Percentiles rank a stretch among this genome's conserved stretches.
Conservation (phyloP, 495 filamentous ascomycete genomes). For the Choiromyces venosus region DNA sequence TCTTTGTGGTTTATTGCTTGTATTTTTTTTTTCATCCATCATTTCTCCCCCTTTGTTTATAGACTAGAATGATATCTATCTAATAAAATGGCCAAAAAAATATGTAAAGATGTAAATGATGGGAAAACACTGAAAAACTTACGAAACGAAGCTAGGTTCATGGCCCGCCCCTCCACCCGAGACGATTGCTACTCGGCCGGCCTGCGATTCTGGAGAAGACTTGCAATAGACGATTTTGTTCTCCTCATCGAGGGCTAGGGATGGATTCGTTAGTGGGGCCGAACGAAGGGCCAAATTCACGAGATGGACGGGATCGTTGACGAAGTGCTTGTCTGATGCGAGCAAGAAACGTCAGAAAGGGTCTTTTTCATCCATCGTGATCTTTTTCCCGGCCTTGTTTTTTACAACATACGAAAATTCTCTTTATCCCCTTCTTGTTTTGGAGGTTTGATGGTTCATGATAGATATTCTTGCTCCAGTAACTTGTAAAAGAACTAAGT, state of each 20-base stretch:
- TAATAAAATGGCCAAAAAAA: not conserved
- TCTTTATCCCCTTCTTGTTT: not conserved
- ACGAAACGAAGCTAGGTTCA: conserved; percentile 80
- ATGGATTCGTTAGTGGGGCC: conserved; percentile 78
- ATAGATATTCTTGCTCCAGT: not conserved
- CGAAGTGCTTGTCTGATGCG: conserved; percentile 72
- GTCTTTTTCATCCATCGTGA: not conserved
- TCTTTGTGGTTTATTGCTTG: not conserved
- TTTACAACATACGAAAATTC: not conserved
- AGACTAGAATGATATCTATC: not conserved
- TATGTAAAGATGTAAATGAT: not conserved
- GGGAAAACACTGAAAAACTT: conserved; percentile 44
- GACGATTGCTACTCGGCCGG: conserved; percentile 66
- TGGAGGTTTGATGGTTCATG: not conserved
- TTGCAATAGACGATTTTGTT: conserved; percentile 59
- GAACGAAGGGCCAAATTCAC: conserved; percentile 72
- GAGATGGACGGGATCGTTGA: conserved; percentile 75
- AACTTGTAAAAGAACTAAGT: not conserved
- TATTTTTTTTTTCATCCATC: not conserved
- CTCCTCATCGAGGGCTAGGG: conserved; percentile 65
- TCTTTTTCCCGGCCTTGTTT: conserved; percentile 1
- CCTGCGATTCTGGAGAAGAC: conserved; percentile 4
- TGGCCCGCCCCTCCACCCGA: conserved; percentile 90
- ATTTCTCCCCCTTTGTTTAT: not conserved
- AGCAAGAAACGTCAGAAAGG: not conserved